Conservation (phyloP, 2,329 filamentous ascomycete species). For the Ceratocystis huliohia region DNA sequence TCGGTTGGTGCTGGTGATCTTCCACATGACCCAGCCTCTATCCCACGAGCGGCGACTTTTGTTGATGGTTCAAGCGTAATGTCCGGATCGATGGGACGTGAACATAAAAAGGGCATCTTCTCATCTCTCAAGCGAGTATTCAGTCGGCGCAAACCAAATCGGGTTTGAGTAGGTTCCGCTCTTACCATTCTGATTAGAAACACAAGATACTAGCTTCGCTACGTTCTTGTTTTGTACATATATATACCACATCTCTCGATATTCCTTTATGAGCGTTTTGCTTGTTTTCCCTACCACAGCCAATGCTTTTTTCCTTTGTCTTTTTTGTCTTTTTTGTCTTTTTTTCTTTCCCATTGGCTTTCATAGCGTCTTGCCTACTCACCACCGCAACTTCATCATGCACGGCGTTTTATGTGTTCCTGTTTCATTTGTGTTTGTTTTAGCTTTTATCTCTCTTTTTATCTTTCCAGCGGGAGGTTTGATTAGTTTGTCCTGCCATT, state of each 20-base stretch:
- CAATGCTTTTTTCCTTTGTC: not conserved
- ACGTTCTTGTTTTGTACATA: not conserved
- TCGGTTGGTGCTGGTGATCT: not conserved
- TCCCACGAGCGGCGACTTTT: not conserved
- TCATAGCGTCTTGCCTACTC: not conserved
- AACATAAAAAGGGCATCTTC: slow-evolving; percentile 20
- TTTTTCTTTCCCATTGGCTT: not conserved
- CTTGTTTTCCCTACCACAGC: not conserved
- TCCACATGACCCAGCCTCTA: not conserved
- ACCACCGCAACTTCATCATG: not conserved
- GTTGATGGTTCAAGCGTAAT: not conserved
- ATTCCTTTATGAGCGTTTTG: not conserved
- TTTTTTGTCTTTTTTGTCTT: not conserved
- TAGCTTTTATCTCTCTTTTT: not conserved
- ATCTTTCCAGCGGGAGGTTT: not conserved
- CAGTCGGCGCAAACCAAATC: slow-evolving; percentile 15
- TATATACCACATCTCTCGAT: not conserved
- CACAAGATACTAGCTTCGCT: not conserved
- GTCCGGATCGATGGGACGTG: not conserved
- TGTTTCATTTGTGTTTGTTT: not conserved
- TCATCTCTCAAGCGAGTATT: slow-evolving; percentile 20
- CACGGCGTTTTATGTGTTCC: not conserved
- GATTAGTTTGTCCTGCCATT: not conserved
- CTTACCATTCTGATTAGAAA: not conserved
- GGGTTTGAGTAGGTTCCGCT: not conserved